Evolutionary conservation across 1,284 basidiomycete species (phyloP), one percentile per base, ranked within the genome.

Genomic region (Marasmius oreades): DNA sequence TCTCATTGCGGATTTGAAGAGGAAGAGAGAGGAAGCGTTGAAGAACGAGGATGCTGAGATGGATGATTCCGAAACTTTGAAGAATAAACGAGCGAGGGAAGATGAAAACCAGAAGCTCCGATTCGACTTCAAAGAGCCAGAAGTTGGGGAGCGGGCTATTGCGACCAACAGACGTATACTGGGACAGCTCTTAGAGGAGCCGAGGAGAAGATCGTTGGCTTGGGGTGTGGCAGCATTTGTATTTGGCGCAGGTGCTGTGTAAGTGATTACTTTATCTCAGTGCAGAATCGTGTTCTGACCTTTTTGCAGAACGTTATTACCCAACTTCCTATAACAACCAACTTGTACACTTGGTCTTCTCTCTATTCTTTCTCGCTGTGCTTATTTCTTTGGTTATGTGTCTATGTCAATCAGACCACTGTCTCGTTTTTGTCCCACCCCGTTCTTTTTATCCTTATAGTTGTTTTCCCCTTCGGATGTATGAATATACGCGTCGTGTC

Each of bases 161-260:
- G 85, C 78, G 10, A 83, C 84, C 20, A 90, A 90, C 64, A 77
- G 75, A 50, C 77, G 87, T 44, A 74, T 88, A 50, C 69, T 70
- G 22, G 70, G 72, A n/a, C 69, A 77, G 51, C 73, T 80, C 66
- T 66, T 76, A n/a, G 59, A 80, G 57, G 76, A 82, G 66, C 84
- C 90, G 2, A 76, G 80, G 67, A 79, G 81, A 63, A 88, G 85
- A 67, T 84, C 84, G 16, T 73, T 84, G 58, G 86, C 84, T 0
- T 92, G 89, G 89, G 90, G 90, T 37, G 73, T 85, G 10, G 78
- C 86, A 43, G 85, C 84, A 26, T 91, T 92, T 67, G 86, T 86
- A 36, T 76, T 88, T 52, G 88, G 87, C 26, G 72, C 86, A 68
- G 77, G 85, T 58, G 87, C 86, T 61, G 77, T 86, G 88, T 90